Percentiles rank a stretch among this genome's conserved stretches.
Evolutionary conservation across 106 monocot species (phyloP).

Genomic region (Dioscorea zingiberensis): DNA sequence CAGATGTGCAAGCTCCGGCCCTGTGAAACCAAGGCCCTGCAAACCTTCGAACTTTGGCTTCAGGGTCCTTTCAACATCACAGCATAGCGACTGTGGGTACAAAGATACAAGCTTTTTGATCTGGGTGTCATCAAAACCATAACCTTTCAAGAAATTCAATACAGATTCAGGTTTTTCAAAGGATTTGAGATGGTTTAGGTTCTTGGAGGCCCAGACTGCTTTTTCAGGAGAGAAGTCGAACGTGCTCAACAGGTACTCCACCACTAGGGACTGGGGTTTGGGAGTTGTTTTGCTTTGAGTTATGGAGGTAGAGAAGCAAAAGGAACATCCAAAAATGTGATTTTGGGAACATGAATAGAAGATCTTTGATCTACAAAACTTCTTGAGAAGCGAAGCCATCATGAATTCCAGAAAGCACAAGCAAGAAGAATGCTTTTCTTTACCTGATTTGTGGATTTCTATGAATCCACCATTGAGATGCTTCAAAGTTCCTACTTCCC

Average conservation of each 20-base stretch:
- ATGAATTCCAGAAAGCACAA: no score
- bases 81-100: background rate
- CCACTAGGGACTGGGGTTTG: background rate
- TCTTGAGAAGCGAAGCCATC: no score
- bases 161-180: background rate
- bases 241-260: constrained; percentile 20
- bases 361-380: no score
- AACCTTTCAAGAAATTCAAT: background rate
- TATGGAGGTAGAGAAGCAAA: no score
- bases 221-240: background rate
- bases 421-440: no score
- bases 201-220: background rate
- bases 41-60: background rate
- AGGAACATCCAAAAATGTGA: no score
- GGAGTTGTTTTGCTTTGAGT: background rate
- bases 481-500: no score
- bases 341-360: no score
- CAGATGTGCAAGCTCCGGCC: constrained; percentile 3
- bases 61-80: background rate
- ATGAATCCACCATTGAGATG: no score
- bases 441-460: no score
- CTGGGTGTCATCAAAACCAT: background rate
- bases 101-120: background rate
- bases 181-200: background rate
- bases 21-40: constrained; percentile 13